Evolutionary conservation across 108 stramenopile species (phyloP), one percentile per base, ranked within the genome.

Genomic region (Cyclotella choctawhatcheeana): DNA sequence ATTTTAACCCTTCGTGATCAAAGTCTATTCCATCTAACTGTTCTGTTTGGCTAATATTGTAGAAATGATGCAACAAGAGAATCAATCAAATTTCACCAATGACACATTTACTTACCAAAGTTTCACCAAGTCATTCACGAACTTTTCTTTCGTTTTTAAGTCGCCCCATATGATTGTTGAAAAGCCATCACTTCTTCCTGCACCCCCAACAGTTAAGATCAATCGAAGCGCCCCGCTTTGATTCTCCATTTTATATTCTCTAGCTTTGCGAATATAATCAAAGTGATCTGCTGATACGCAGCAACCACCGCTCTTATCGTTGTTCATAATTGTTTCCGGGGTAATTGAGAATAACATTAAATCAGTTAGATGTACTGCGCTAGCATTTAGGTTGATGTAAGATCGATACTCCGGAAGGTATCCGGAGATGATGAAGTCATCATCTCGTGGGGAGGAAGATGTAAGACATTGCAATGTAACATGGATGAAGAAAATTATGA

Each of bases 401-500:
- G 52, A 56, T 13, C 91, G 83, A 62, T 92, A 92, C 31, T 92
- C 91, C 10, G 91, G 91, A 18, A 92, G 77, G 73, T 92, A 92
- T 12, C 84, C 91, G 0, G 69, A 83, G 17, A 92, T 58, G 6
- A 82, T 60, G 71, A 92, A 86, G 14, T 51, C 13, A 33, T 67
- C 16, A 2, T 25, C 26, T 45, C 22, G 43, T 13, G 20, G 27
- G 22, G 60, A 40, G 22, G 21, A 61, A 13, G 40, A 61, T 44
- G 29, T 10, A 37, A 40, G 21, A 21, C 21, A 52, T 18, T 1
- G n/a, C n/a, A n/a, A n/a, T n/a, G n/a, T n/a, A n/a, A 52, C 20
- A 22, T 52, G 4, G 51, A 52, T 52, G 51, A 52, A 52, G 37
- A 40, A n/a, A n/a, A n/a, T n/a, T n/a, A n/a, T n/a, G n/a, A n/a